Conservation (phyloP, 176 grass and related monocot species). For the Bonia amplexicaulis region DNA sequence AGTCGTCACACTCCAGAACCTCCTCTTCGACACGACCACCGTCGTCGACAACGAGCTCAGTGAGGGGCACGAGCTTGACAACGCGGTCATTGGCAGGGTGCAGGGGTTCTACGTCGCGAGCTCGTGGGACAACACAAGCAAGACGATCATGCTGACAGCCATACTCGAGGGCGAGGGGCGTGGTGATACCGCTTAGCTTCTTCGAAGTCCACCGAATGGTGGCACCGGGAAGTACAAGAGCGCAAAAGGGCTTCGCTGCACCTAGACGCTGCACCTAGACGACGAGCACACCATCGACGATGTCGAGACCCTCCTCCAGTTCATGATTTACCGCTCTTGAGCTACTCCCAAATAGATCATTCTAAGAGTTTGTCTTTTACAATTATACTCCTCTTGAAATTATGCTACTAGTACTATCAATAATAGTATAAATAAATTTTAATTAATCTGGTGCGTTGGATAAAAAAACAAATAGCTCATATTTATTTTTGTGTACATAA, state of each 20-base stretch:
- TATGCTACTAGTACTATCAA: too few species aligned
- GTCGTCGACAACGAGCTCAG: constrained; percentile 75
- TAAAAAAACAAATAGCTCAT: too few species aligned
- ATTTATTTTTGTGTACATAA: too few species aligned
- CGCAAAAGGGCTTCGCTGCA: constrained; percentile 62
- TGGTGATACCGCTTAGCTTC: constrained; percentile 60
- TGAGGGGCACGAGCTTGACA: constrained; percentile 55
- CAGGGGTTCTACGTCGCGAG: constrained; percentile 74
- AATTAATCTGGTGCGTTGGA: too few species aligned
- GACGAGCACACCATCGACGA: constrained; percentile 54
- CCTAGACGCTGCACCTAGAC: constrained; percentile 44
- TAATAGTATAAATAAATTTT: too few species aligned
- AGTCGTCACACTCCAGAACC: constrained; percentile 41
- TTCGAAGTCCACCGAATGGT: constrained; percentile 53
- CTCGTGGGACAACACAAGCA: constrained; percentile 68
- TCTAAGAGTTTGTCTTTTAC: neutral
- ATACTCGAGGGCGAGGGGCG: constrained; percentile 47
- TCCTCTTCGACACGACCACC: constrained; percentile 57
- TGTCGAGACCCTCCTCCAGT: constrained; percentile 60
- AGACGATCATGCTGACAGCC: constrained; percentile 59
- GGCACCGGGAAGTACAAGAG: constrained; percentile 73
- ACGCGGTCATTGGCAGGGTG: constrained; percentile 50
- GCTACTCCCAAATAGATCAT: neutral
- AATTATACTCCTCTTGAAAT: too few species aligned
- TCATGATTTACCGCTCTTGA: constrained; percentile 56